phyloP scores from a whole-genome alignment of 345 rosid species.

The Erodium maritimum region DNA sequence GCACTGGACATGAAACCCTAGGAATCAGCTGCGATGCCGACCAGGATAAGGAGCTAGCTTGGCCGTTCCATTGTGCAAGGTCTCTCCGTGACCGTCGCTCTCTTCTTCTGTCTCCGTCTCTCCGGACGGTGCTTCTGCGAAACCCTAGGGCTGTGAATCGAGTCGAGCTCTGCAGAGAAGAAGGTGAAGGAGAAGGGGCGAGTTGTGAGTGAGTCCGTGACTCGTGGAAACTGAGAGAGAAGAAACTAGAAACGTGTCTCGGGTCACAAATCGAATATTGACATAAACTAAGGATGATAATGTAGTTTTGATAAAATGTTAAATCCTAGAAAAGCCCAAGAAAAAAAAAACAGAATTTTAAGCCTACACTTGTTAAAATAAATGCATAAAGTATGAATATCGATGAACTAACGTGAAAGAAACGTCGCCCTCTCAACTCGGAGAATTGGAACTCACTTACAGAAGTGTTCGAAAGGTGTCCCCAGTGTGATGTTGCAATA shows the following conservation, averaged over 20 bases:
- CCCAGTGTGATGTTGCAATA: too few species aligned
- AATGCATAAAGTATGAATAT: too few species aligned
- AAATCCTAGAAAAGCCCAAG: not conserved
- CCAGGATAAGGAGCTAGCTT: not conserved
- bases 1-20: constrained; percentile 34
- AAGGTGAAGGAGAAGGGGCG: not conserved
- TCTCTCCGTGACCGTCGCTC: not conserved
- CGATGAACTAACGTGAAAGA: too few species aligned
- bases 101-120: too few species aligned
- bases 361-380: too few species aligned
- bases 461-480: too few species aligned
- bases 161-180: not conserved
- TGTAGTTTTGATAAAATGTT: not conserved
- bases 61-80: not conserved
- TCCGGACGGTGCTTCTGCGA: not conserved
- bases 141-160: not conserved
- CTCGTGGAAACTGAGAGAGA: constrained; percentile 16
- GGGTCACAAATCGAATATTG: not conserved
- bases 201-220: too few species aligned
- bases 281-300: not conserved
- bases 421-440: too few species aligned
- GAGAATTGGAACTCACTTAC: too few species aligned
- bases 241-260: constrained; percentile 1
- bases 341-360: too few species aligned
- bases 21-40: constrained; percentile 1